Base-by-base conservation (phyloP, 208 protist species). In the Trypanosoma cruzi region DNA sequence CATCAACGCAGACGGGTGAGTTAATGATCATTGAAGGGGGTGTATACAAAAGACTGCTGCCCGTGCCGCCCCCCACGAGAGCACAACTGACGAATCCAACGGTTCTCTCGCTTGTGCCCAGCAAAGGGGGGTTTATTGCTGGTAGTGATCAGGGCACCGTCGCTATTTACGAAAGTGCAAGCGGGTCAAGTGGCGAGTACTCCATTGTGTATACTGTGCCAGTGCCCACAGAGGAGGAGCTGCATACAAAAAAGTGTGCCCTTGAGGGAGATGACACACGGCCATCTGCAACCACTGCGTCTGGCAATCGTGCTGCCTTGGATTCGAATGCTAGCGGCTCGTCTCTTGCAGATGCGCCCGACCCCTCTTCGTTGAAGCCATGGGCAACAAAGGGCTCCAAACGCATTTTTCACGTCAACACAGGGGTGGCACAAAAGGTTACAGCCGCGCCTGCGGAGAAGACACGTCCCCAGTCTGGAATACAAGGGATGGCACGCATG, bases 11-110 rank as follows among this genome's bases (percentile, higher is more conserved):
- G 34, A 68, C 49, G 14, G 94, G 92, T 55, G 84, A 93, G 20
- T 77, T 98, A 58, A 60, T 96, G 18, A 65, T 98, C 31, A 78
- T 98, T 52, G 89, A 97, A 11, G 64, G 79, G 1, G 86, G 83
- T 24, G 83, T 86, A 58, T 94, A 81, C 69, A 50, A 80, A 29
- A 52, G 77, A 14, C 34, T 82, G 32, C 61, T 95, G 20, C 53
- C 79, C 16, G 68, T 86, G 6, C 67, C 75, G 54, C 75, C 69
- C 5, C 46, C 64, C 37, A 72, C 66, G 6, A 59, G 36, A 3
- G 20, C 65, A 2, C 40, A 57, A 20, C 72, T 68, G 6, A 71
- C 49, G 3, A 71, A 75, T 49, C 63, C 64, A 32, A 67, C 77
- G 18, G 80, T 93, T 10, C 81, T 79, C 31, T 79, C 77, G 54